Base-by-base conservation (phyloP, 1,139 yeast genomes). In the Saccharomyces uvarum region DNA sequence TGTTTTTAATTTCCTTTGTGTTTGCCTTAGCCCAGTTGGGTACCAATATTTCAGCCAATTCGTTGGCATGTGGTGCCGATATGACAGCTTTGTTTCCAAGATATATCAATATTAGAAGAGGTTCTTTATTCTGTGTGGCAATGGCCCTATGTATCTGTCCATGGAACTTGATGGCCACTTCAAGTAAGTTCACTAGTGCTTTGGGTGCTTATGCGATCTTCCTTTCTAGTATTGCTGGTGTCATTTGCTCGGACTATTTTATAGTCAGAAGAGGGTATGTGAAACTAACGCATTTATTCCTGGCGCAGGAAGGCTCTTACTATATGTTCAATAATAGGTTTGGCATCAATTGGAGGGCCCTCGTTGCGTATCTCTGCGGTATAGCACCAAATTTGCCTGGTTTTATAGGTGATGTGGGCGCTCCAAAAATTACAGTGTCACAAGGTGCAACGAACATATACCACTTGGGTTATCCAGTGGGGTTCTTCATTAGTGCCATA, bases 41-140 rank as follows among this genome's bases (percentile, higher is more conserved):
- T 67, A 86, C 95, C 9, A 90, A 90, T 69, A 84, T 90, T 60
- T 82, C 95, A 32, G 96, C 96, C 28, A 90, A 90, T 72, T 85
- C 95, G 3, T 77, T 90, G 53, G 84, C 95, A 6, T 93, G 93
- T 47, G 97, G 96, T 66, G 88, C 95, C 2, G 97, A 90, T 71
- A 82, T 88, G 74, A 81, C 96, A 9, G 95, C 96, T 1, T 70
- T 90, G 60, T 69, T 88, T 50, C 97, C 97, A 29, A 77, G 84
- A 54, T 88, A 77, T 72, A 75, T 90, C 68, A 88, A 85, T 71
- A 88, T 89, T 66, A 79, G 96, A 70, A 81, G 97, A 61, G 88
- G 88, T 64, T 83, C 89, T 5, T 88, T 81, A 68, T 72, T 90
- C 54, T 88, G 96, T 75, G 96, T 96, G 0, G 72, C 77, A 9